Conservation (phyloP, 192 early-diverging fungal species). For the Coemansia sp. region DNA sequence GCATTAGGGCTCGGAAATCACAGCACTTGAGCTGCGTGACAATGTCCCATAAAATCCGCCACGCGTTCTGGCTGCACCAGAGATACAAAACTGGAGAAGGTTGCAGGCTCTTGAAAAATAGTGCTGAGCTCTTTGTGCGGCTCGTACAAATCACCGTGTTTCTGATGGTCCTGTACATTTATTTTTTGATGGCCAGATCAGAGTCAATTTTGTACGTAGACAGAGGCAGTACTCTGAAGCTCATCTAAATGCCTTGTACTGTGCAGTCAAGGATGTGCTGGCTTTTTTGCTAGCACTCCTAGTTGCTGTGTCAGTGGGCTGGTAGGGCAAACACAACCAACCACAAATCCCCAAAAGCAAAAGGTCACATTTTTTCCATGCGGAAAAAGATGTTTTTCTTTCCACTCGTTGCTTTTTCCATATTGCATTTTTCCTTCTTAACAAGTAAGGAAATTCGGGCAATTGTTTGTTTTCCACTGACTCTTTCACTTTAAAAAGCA, state of each 20-base stretch:
- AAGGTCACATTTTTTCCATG: not conserved
- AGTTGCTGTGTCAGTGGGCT: slow-evolving; percentile 29
- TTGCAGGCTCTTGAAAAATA: not conserved
- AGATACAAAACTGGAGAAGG: not conserved
- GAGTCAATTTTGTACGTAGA: slow-evolving; percentile 53
- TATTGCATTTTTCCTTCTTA: slow-evolving; percentile 1
- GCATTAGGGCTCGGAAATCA: not conserved
- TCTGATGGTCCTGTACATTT: slow-evolving; percentile 41
- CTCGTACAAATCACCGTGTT: slow-evolving; percentile 48
- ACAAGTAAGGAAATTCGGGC: not conserved
- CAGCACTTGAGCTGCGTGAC: not conserved
- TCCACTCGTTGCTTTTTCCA: not conserved
- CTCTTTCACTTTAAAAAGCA: not conserved
- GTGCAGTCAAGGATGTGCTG: slow-evolving; percentile 10
- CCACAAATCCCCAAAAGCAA: not conserved
- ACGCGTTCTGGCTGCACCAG: not conserved
- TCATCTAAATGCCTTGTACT: slow-evolving; percentile 48
- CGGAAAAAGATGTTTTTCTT: not conserved
- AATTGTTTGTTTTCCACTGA: not conserved
- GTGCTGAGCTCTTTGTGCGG: slow-evolving; percentile 26
- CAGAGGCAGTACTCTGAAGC: slow-evolving; percentile 31
- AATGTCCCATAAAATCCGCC: not conserved
- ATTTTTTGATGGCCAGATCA: slow-evolving; percentile 21
- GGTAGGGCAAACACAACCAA: slow-evolving; percentile 40
- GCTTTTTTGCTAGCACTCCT: not conserved